Evolutionary conservation across 331 rosid genomes (phyloP).

Genomic region (Erythrophleum ivorense): DNA sequence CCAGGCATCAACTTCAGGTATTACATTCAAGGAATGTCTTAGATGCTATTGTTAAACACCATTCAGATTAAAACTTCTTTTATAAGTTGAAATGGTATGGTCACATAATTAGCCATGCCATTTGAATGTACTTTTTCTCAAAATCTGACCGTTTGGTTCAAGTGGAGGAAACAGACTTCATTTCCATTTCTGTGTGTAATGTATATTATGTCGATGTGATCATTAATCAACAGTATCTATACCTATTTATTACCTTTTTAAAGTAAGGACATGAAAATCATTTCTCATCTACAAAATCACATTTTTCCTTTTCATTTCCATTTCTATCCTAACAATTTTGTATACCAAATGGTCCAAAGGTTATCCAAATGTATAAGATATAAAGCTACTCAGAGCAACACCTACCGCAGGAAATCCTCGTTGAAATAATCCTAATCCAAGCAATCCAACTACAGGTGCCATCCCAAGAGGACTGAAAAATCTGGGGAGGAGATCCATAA

Average conservation of each 20-base stretch:
- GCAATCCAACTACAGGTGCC: slow-evolving; percentile 86
- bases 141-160: no score
- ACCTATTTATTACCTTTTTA: no score
- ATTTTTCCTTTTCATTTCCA: no score
- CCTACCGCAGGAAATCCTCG: slow-evolving; percentile 78
- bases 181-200: no score
- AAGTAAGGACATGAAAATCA: no score
- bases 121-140: background rate
- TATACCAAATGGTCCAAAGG: background rate
- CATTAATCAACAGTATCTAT: no score
- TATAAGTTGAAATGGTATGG: background rate
- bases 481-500: slow-evolving; percentile 48
- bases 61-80: slow-evolving; percentile 10
- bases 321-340: no score
- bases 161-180: no score
- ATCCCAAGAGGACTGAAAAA: slow-evolving; percentile 89
- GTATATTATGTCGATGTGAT: no score
- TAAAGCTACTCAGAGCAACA: slow-evolving; percentile 29
- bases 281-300: no score
- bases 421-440: slow-evolving; percentile 78
- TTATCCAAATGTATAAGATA: background rate
- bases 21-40: background rate
- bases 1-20: background rate
- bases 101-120: background rate
- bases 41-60: background rate